Evolutionary conservation across 352 stramenopile genomes (phyloP).

Genomic region (Plasmopara viticola): DNA sequence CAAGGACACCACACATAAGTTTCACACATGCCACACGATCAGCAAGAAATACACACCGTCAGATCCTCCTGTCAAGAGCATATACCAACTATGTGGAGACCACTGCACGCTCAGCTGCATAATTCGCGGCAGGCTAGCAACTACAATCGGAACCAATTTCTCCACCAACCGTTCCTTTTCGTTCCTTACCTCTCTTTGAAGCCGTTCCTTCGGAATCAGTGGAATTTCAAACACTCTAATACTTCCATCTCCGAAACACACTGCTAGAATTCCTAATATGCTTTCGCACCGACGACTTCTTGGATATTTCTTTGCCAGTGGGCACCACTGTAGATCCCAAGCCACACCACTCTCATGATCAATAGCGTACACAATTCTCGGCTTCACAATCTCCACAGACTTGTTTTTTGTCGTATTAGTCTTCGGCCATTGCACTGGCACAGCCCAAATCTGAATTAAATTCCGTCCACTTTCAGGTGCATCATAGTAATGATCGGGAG

Average conservation of each 20-base stretch:
- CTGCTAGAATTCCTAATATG: conserved; percentile 57
- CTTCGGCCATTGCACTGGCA: conserved; percentile 33
- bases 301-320: conserved; percentile 39
- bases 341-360: conserved; percentile 67
- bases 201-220: conserved; percentile 25
- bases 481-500: conserved; percentile 76
- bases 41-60: conserved; percentile 39
- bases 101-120: conserved; percentile 69
- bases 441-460: conserved; percentile 75
- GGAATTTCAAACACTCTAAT: conserved; percentile 67
- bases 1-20: conserved; percentile 3
- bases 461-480: conserved; percentile 36
- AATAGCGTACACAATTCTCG: conserved; percentile 65
- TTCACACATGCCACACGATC: not conserved
- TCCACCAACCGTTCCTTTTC: conserved; percentile 30
- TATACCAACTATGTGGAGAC: conserved; percentile 61
- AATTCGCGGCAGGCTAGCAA: conserved; percentile 33
- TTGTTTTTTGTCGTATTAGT: not conserved
- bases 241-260: conserved; percentile 71
- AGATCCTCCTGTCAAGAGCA: conserved; percentile 74
- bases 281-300: conserved; percentile 11
- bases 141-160: conserved; percentile 38
- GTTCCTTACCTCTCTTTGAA: conserved; percentile 19
- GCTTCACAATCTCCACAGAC: conserved; percentile 19
- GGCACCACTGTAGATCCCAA: conserved; percentile 80